These are phyloP conservation scores for Metschnikowia amazonensis DNA, from an alignment of 805 yeast genomes.

Conservation along the genomic window DNA sequence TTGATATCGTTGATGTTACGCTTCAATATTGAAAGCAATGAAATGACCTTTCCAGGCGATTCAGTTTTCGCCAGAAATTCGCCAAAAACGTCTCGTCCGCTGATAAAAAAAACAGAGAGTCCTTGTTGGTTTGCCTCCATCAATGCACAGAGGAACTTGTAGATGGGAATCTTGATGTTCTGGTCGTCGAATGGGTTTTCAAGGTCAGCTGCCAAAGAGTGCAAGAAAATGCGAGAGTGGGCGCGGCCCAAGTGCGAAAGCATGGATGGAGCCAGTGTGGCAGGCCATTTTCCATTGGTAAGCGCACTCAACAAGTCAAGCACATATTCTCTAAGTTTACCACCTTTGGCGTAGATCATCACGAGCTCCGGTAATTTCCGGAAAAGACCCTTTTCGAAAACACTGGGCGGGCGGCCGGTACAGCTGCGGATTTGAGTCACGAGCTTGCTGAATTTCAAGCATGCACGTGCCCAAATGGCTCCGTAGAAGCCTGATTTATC, in stretches of 20 bases:
- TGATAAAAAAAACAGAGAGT: conserved; percentile 62
- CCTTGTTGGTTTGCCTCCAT: conserved; percentile 77
- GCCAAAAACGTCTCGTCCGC: conserved; percentile 51
- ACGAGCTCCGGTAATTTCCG: conserved; percentile 53
- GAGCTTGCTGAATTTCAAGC: conserved; percentile 54
- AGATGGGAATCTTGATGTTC: conserved; percentile 50
- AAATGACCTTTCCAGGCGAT: conserved; percentile 15
- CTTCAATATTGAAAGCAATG: conserved; percentile 56
- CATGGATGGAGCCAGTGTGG: conserved; percentile 66
- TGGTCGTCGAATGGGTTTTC: conserved; percentile 52
- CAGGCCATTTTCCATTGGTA: conserved; percentile 50
- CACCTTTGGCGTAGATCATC: conserved; percentile 49
- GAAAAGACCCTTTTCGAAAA: conserved; percentile 62
- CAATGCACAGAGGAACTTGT: conserved; percentile 63
- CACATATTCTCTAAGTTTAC: conserved; percentile 46
- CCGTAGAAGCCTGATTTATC: conserved; percentile 47
- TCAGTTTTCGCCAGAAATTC: conserved; percentile 15
- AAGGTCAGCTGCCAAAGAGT: conserved; percentile 59
- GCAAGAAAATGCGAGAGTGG: conserved; percentile 55
- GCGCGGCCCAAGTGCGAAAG: conserved; percentile 75
- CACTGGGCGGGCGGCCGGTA: conserved; percentile 48
- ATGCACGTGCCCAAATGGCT: conserved; percentile 45
- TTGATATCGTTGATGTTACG: conserved; percentile 49
- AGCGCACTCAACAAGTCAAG: conserved; percentile 55
- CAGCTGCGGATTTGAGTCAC: conserved; percentile 56